These are phyloP conservation scores for Starmerella gropengiesseri DNA, from an alignment of 805 yeast genomes.

Conservation along the genomic window DNA sequence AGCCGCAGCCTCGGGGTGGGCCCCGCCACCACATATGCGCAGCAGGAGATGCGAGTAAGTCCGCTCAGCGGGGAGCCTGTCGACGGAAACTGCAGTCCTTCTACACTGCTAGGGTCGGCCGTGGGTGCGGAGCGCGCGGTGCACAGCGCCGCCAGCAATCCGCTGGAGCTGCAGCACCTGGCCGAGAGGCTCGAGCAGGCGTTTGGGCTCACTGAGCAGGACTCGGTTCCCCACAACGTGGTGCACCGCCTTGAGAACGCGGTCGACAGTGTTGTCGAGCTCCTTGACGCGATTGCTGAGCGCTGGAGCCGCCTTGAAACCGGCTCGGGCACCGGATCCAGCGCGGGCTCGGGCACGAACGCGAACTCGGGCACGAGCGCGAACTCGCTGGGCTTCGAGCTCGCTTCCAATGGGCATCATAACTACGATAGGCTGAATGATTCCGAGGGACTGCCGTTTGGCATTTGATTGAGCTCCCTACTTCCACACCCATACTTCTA, in stretches of 20 bases:
- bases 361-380: too few relatives aligned
- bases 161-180: background rate
- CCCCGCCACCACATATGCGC: background rate
- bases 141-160: background rate
- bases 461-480: too few relatives aligned
- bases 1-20: background rate
- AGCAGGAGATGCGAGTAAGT: background rate
- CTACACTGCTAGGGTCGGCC: background rate
- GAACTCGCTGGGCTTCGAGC: too few relatives aligned
- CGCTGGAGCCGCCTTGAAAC: too few relatives aligned
- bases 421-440: too few relatives aligned
- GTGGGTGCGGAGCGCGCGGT: background rate
- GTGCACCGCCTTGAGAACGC: background rate
- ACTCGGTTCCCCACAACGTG: background rate
- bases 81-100: background rate
- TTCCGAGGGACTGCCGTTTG: too few relatives aligned
- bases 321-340: too few relatives aligned
- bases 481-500: too few relatives aligned
- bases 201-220: background rate
- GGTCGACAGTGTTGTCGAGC: background rate
- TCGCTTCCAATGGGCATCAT: too few relatives aligned
- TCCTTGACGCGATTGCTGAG: background rate
- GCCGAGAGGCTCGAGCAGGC: constrained; percentile 1
- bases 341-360: too few relatives aligned
- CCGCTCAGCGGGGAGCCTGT: background rate